Base-by-base conservation (phyloP, 2,329 filamentous ascomycete species). In the Arthrinium puccinioides region DNA sequence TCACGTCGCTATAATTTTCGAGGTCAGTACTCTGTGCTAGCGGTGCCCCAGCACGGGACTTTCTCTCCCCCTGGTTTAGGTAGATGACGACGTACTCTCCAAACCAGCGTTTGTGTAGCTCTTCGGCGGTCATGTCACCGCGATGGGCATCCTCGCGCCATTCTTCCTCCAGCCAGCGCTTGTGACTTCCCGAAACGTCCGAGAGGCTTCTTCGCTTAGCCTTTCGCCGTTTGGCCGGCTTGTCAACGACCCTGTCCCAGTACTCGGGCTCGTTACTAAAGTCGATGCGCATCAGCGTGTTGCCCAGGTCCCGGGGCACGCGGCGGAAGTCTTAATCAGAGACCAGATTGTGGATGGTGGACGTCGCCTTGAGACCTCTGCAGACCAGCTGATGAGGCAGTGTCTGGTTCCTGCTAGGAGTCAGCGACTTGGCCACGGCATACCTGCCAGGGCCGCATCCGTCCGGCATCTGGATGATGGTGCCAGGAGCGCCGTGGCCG, bases 371-470 rank as follows among this genome's bases (percentile, higher is more conserved):
- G 43, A 45, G 41, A 38, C 38, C 38, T 62, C 38, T 21, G n/a
- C n/a, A n/a, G 13, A 13, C 13, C 23, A 25, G 13, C 8, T 25
- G 9, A 13, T 13, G 23, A 9, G 23, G 23, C 9, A 25, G 9
- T 25, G 13, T 25, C 23, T 25, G 23, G 23, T 13, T 13, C 13
- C 13, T 25, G 9, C 9, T 36, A 35, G 32, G 54, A 53, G 29
- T 39, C 34, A 19, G 21, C 23, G 31, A 39, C 36, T 25, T 25
- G 11, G 54, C 59, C 6, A 66, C 51, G 15, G 61, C 61, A 39
- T 65, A 66, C 16, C 44, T 51, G n/a, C 59, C 60, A 1, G 56
- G 53, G 5, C 61, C 60, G 41, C 60, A 65, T 15, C 51, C 47
- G 3, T 32, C 11, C 1, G 61, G 63, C 60, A 66, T 62, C 39